Evolutionary conservation across 176 grass and related monocot species (phyloP).

Genomic region (Triticum dicoccoides): DNA sequence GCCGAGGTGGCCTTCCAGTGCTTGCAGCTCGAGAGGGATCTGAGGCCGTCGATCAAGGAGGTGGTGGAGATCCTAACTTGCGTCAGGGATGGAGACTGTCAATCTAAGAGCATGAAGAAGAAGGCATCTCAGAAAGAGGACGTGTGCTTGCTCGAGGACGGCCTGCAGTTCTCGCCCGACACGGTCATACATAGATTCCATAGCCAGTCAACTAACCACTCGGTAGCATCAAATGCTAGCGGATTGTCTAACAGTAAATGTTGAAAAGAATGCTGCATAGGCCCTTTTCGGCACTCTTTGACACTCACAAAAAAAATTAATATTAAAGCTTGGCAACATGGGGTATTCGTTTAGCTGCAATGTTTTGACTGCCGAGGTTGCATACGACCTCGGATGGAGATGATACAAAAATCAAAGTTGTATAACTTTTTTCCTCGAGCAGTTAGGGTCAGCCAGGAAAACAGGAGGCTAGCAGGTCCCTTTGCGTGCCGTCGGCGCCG

Average conservation of each 20-base stretch:
- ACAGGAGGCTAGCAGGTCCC: too few species aligned
- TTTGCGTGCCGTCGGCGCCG: too few species aligned
- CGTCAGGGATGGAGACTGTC: constrained; percentile 40
- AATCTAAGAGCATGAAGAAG: neutral
- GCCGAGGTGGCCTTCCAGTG: constrained; percentile 82
- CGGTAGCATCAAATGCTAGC: constrained; percentile 51
- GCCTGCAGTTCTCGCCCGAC: constrained; percentile 45
- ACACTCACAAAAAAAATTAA: too few species aligned
- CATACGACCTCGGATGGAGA: too few species aligned
- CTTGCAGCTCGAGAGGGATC: constrained; percentile 68
- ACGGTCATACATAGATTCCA: constrained; percentile 54
- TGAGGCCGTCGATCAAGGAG: constrained; percentile 69
- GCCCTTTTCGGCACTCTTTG: too few species aligned
- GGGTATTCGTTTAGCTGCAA: too few species aligned
- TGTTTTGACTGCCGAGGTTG: too few species aligned
- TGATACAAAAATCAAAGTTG: too few species aligned
- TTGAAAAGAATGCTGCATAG: too few species aligned
- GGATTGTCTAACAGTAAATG: neutral
- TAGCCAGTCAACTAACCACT: constrained; percentile 47
- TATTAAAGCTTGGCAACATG: too few species aligned
- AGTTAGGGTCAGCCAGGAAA: too few species aligned
- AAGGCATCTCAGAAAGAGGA: constrained; percentile 33
- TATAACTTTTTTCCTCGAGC: too few species aligned
- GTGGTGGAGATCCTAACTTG: constrained; percentile 50
- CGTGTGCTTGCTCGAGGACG: constrained; percentile 13